These are phyloP conservation scores for Lecanosticta acicola DNA, from an alignment of 2,329 filamentous ascomycete species.

Conservation along the genomic window DNA sequence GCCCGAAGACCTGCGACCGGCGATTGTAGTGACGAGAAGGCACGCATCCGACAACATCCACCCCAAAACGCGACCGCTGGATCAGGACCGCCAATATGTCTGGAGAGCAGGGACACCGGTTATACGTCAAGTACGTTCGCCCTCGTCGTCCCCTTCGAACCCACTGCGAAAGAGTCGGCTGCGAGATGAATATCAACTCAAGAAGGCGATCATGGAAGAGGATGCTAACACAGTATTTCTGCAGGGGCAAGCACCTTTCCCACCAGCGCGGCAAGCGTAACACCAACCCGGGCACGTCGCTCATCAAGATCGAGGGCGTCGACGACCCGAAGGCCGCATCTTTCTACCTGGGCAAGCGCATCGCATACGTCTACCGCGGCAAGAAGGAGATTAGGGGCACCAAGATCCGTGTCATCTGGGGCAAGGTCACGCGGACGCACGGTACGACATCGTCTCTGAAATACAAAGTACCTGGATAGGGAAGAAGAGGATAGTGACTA, in stretches of 20 bases:
- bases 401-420: slow-evolving; percentile 98
- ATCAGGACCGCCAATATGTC: slow-evolving; percentile 10
- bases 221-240: slow-evolving; percentile 10
- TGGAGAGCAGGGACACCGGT: slow-evolving; percentile 28
- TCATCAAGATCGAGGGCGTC: slow-evolving; percentile 99
- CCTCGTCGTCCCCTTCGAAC: slow-evolving; percentile 1
- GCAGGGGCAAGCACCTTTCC: slow-evolving; percentile 93
- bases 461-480: background rate
- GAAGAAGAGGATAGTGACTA: slow-evolving; percentile 12
- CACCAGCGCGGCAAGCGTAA: slow-evolving; percentile 94
- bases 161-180: background rate
- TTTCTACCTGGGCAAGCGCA: slow-evolving; percentile 99
- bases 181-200: slow-evolving; percentile 2
- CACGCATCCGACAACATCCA: background rate
- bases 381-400: slow-evolving; percentile 92
- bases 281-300: slow-evolving; percentile 71
- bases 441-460: slow-evolving; percentile 50
- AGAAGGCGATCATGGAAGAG: background rate
- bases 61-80: slow-evolving; percentile 1
- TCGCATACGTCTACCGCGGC: slow-evolving; percentile 97
- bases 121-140: slow-evolving; percentile 32
- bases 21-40: background rate
- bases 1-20: background rate
- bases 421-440: slow-evolving; percentile 94
- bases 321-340: slow-evolving; percentile 82